Evolutionary conservation across 1,284 basidiomycete genomes (phyloP), one percentile per base, ranked within the genome.

Genomic region (Coniophora puteana): DNA sequence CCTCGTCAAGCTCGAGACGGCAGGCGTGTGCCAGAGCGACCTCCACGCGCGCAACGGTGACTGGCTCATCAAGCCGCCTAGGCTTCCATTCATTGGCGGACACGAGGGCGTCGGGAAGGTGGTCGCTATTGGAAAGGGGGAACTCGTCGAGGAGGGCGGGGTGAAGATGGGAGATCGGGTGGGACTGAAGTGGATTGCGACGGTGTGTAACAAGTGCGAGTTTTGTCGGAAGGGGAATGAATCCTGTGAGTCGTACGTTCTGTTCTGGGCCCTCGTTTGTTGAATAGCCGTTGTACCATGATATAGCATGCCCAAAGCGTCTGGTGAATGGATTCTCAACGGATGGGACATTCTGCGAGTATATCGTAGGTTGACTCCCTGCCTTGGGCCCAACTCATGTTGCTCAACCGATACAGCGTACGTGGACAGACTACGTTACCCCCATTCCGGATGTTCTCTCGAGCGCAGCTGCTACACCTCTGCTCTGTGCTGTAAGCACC

Each of bases 181-280:
- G 35, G 86, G 88, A 3, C 65, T 90, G 58, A 90, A 90, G 54
- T 83, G 80, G 78, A 65, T 83, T 44, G 83, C 78, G 8, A 70
- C 74, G 46, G 69, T 74, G 3, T 90, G 77, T 45, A 52, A 77
- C 50, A 66, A 70, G 63, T 86, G 83, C 55, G 75, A 80, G 43
- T 69, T 73, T 64, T 88, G 84, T 58, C 68, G 70, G 40, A 62
- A 54, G 45, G 82, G 74, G 5, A 54, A 68, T 38, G 85, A 87
- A 50, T 59, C 66, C 20, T 56, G 75, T 75, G 37, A 50, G 71
- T 64, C n/a, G 24, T 43, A 40, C 8, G 22, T 41, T 43, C 39
- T 46, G 27, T 49, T 55, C 10, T 14, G 20, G 33, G 12, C 16
- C 21, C 25, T 41, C 11, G 16, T 20, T 24, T 48, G 48, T 14